These are phyloP conservation scores for Globisporangium megalacanthum DNA, from an alignment of 352 stramenopile genomes.

Conservation along the genomic window DNA sequence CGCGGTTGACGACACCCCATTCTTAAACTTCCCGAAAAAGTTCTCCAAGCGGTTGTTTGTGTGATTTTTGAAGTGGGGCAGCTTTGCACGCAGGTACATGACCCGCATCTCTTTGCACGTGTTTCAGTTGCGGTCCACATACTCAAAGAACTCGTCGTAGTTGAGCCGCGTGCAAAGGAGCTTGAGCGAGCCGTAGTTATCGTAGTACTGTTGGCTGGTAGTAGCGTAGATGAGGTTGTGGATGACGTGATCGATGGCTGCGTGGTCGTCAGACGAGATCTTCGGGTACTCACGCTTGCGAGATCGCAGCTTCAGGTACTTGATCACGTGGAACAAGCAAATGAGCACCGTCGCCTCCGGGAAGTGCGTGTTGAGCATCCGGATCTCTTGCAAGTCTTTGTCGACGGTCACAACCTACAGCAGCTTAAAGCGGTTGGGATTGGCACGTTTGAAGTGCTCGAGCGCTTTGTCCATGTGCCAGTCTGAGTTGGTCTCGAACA, in stretches of 20 bases:
- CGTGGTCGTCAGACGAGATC: too few relatives aligned
- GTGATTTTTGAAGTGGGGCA: neutral
- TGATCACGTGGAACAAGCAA: neutral
- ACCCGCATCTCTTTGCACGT: neutral
- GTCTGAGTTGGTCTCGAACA: constrained; percentile 13
- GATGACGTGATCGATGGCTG: too few relatives aligned
- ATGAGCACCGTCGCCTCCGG: neutral
- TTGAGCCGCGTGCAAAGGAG: neutral
- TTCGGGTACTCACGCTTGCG: too few relatives aligned
- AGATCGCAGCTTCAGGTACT: neutral
- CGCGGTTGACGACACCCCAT: neutral
- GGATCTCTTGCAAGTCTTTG: neutral
- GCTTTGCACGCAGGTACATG: neutral
- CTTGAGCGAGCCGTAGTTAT: neutral
- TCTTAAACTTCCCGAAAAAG: neutral
- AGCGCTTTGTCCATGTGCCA: constrained; percentile 10
- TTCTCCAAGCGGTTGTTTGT: neutral
- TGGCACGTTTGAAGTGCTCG: neutral
- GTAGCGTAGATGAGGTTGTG: constrained; percentile 11
- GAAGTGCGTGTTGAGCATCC: neutral
- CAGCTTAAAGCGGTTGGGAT: neutral
- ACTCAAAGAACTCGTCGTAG: neutral
- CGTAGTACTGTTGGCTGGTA: constrained; percentile 2
- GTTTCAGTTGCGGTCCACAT: neutral
- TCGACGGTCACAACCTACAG: neutral